A percentile compares a stretch with the other conserved stretches of the same genome.
Evolutionary conservation across 2,329 filamentous ascomycete genomes (phyloP).

Genomic region (Helotiales sp.): DNA sequence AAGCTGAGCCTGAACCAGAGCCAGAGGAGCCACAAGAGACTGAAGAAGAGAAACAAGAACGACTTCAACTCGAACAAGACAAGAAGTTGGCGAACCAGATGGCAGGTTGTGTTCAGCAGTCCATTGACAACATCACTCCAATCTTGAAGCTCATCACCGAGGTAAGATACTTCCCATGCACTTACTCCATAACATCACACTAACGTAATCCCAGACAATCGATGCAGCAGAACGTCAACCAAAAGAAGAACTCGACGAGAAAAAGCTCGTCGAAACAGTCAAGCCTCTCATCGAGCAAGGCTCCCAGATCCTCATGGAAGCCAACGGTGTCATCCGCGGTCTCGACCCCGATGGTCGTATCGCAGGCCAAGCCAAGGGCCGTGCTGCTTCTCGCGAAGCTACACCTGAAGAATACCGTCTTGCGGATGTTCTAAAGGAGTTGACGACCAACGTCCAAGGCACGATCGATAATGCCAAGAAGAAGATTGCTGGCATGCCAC

Average conservation of each 20-base stretch:
- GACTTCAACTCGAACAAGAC: constrained; percentile 63
- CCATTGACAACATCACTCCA: constrained; percentile 80
- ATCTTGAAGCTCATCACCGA: constrained; percentile 85
- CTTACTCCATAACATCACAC: constrained; percentile 24
- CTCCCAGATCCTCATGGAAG: constrained; percentile 77
- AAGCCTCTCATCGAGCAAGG: constrained; percentile 88
- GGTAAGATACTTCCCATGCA: constrained; percentile 44
- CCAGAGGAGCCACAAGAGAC: constrained; percentile 49
- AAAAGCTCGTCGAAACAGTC: constrained; percentile 82
- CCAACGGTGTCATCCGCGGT: constrained; percentile 82
- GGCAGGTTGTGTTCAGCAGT: constrained; percentile 69
- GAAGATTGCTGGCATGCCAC: constrained; percentile 87
- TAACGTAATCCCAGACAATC: constrained; percentile 57
- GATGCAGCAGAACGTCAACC: constrained; percentile 78
- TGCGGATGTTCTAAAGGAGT: constrained; percentile 81
- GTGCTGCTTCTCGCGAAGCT: constrained; percentile 71
- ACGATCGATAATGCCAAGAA: constrained; percentile 87
- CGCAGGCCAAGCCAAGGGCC: constrained; percentile 80
- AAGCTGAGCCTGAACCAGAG: constrained; percentile 38
- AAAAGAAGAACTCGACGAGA: constrained; percentile 87
- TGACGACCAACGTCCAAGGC: constrained; percentile 77
- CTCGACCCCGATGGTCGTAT: constrained; percentile 89
- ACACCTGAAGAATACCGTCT: constrained; percentile 82
- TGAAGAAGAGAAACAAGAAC: constrained; percentile 57
- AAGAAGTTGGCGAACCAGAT: constrained; percentile 78